Percentiles rank a stretch among this genome's conserved stretches.
Conservation (phyloP, 78 protist genomes). For the Dictyostelium firmibasis region DNA sequence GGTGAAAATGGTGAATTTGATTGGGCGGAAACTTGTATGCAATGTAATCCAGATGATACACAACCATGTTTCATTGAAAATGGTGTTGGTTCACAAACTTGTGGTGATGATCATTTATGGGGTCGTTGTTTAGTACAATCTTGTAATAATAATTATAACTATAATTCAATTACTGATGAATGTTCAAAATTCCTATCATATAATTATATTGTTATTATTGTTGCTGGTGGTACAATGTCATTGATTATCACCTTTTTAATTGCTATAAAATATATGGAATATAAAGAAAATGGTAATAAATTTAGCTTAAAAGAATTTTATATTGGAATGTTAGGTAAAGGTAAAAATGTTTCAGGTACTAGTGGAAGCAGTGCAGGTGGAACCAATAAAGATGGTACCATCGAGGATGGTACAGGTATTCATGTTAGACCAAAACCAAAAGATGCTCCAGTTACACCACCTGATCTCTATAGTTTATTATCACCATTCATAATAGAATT, state of each 20-base stretch:
- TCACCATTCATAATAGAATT: conserved; percentile 44
- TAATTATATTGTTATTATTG: conserved; percentile 69
- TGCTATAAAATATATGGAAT: conserved; percentile 19
- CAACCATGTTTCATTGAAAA: conserved; percentile 22
- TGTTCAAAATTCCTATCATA: conserved; percentile 48
- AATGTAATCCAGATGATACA: conserved; percentile 39
- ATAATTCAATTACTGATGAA: conserved; percentile 18
- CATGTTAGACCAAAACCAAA: conserved; percentile 1
- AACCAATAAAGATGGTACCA: neutral
- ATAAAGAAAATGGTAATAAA: neutral
- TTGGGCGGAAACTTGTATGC: conserved; percentile 31
- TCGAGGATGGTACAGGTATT: conserved; percentile 6
- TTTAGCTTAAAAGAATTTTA: neutral
- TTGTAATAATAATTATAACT: conserved; percentile 46
- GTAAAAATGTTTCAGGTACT: neutral
- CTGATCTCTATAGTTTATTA: conserved; percentile 45
- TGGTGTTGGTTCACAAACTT: conserved; percentile 35
- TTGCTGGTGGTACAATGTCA: conserved; percentile 64
- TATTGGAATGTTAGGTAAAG: neutral
- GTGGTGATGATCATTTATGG: conserved; percentile 6
- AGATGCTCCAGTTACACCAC: conserved; percentile 27
- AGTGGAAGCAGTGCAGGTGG: neutral
- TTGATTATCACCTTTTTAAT: neutral
- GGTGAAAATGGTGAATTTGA: conserved; percentile 50
- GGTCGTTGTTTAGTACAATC: conserved; percentile 10